Evolutionary conservation across 768 basidiomycete species (phyloP), one percentile per base, ranked within the genome.

Genomic region (Kondoa malvinella): DNA sequence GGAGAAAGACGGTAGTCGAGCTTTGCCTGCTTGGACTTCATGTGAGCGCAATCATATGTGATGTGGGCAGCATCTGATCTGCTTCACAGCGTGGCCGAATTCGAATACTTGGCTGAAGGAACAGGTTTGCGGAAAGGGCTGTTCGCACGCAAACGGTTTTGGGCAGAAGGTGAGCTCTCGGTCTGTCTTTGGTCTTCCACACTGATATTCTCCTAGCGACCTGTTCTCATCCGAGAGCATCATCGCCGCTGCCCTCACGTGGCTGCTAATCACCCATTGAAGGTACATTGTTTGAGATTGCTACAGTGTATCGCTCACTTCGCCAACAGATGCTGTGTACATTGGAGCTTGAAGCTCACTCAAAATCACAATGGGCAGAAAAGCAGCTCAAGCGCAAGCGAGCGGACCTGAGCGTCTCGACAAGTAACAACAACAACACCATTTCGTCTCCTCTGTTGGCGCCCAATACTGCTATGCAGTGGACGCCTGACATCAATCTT

Each of bases 191-290:
- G 30, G 8, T 60, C 58, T 4, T 8, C 27, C 12, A 16, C 31
- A 27, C n/a, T 63, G 26, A 16, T 8, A 15, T 62, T 33, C 1
- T 31, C 66, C n/a, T 61, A 69, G 66, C 65, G 69, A 26, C 69
- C 69, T 12, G 66, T 69, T 29, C 59, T 65, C 4, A 69, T 69
- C 30, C 50, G 69, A 26, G 69, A 69, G 34, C 69, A 69, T 56
- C 67, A 66, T 56, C 67, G 69, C n/a, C 66, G 67, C 50, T 69
- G 69, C 60, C 57, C 60, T 56, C 66, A 69, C 56, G 33, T 69
- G 32, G 34, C 66, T 56, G 65, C 66, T 14, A 58, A 69, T 17
- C 69, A 69, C 56, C 69, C 69, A 8, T 31, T 69, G 34, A 69
- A 69, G 66, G 58, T 59, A 14, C 4, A 31, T 50, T 12, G 58